These are phyloP conservation scores for Myxozyma melibiosi DNA, from an alignment of 805 yeast genomes.

Conservation along the genomic window DNA sequence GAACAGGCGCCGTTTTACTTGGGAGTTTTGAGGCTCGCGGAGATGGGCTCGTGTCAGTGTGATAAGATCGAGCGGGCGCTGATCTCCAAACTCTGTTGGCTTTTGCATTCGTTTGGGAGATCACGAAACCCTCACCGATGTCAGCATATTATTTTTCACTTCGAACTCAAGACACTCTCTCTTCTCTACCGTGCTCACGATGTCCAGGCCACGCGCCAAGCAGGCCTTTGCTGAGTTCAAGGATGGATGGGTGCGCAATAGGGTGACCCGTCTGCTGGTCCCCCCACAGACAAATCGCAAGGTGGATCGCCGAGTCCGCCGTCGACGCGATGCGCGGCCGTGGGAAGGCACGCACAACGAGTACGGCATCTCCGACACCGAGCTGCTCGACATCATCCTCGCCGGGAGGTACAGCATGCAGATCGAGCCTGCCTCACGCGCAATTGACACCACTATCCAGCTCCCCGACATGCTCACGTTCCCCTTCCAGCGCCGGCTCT, in stretches of 20 bases:
- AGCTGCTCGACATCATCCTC: constrained; percentile 20
- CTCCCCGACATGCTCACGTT: constrained; percentile 10
- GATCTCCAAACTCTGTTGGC: too few relatives aligned
- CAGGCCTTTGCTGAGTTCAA: background rate
- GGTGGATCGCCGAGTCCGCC: too few relatives aligned
- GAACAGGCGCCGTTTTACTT: too few relatives aligned
- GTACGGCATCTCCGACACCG: constrained; percentile 29
- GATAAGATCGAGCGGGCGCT: too few relatives aligned
- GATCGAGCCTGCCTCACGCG: constrained; percentile 7
- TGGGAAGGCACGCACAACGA: constrained; percentile 24
- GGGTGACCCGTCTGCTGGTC: background rate
- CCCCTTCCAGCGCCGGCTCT: constrained; percentile 20
- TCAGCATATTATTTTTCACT: too few relatives aligned
- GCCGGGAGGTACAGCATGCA: constrained; percentile 16
- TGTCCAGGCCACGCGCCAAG: background rate
- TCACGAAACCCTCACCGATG: too few relatives aligned
- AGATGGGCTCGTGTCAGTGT: too few relatives aligned
- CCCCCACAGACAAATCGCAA: constrained; percentile 17
- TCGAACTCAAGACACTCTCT: too few relatives aligned
- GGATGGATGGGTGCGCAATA: background rate
- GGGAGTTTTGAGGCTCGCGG: too few relatives aligned
- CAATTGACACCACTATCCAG: constrained; percentile 3
- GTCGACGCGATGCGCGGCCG: too few relatives aligned
- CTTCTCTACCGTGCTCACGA: background rate
- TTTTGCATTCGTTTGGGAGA: too few relatives aligned